Evolutionary conservation across 805 yeast genomes (phyloP).

Genomic region (Candida xiaguanensis): DNA sequence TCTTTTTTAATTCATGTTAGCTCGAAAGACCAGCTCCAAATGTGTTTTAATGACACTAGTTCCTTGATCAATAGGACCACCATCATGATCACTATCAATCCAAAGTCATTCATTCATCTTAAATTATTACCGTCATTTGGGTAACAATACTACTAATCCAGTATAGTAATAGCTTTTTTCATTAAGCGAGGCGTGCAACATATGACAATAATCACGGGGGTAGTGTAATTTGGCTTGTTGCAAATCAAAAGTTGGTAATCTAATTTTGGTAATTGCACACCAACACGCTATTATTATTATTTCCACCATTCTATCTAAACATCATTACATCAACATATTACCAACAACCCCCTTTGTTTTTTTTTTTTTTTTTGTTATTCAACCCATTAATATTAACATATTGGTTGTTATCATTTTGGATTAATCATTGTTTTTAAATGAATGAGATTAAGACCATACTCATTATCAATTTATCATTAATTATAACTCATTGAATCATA

Average conservation of each 20-base stretch:
- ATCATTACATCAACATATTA: conserved; percentile 1
- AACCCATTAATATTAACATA: too few relatives aligned
- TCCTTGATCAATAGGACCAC: too few relatives aligned
- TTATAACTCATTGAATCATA: background rate
- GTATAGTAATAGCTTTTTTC: too few relatives aligned
- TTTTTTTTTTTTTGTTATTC: background rate
- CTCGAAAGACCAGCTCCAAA: too few relatives aligned
- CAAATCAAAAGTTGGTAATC: background rate
- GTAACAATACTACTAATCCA: too few relatives aligned
- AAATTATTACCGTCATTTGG: too few relatives aligned
- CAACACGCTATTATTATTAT: conserved; percentile 2
- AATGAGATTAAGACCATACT: background rate
- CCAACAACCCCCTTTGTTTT: background rate
- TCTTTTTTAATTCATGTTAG: too few relatives aligned
- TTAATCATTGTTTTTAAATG: background rate
- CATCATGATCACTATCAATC: too few relatives aligned
- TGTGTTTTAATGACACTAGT: too few relatives aligned
- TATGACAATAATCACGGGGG: background rate
- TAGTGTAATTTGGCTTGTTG: background rate
- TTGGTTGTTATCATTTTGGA: too few relatives aligned
- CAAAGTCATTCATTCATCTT: too few relatives aligned
- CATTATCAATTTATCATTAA: background rate
- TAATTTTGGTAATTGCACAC: background rate
- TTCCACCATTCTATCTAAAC: background rate
- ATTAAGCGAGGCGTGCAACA: too few relatives aligned